phyloP scores from a whole-genome alignment of 306 rosid species.

The Cyamopsis tetragonoloba region DNA sequence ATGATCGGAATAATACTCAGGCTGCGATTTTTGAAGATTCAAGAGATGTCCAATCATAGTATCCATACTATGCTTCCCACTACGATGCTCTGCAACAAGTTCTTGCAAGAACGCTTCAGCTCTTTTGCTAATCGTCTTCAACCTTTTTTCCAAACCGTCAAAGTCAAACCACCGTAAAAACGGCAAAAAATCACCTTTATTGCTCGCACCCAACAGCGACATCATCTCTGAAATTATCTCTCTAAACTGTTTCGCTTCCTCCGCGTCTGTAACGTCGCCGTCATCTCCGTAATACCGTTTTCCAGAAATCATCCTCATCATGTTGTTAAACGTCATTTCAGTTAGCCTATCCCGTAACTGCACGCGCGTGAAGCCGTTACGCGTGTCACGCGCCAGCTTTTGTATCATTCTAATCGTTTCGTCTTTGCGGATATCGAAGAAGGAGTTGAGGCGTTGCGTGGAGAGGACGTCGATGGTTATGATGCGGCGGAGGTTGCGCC shows the following conservation, averaged over 20 bases:
- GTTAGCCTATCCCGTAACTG: conserved; percentile 17
- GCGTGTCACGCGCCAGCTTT: conserved; percentile 12
- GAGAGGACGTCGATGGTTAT: conserved; percentile 44
- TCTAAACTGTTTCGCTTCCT: conserved; percentile 29
- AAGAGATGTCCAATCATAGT: conserved; percentile 45
- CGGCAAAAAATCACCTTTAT: conserved; percentile 39
- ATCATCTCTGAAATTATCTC: conserved; percentile 7
- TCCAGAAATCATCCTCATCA: conserved; percentile 32
- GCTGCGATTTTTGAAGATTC: conserved; percentile 28
- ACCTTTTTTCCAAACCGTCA: conserved; percentile 11
- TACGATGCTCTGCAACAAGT: conserved; percentile 36
- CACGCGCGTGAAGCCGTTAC: conserved; percentile 25
- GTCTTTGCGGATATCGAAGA: conserved; percentile 20
- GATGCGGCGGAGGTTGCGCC: conserved; percentile 63
- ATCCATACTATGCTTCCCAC: neutral
- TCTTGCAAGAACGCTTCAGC: conserved; percentile 37
- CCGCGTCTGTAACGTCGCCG: conserved; percentile 7
- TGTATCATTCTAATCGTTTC: conserved; percentile 25
- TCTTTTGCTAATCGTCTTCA: conserved; percentile 1
- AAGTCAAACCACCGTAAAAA: conserved; percentile 33
- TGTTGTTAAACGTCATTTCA: conserved; percentile 37
- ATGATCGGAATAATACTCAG: conserved; percentile 24
- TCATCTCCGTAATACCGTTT: conserved; percentile 28
- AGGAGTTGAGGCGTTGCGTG: conserved; percentile 20
- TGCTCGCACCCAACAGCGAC: neutral